A percentile compares a stretch with the other conserved stretches of the same genome.
These are phyloP conservation scores for Parathielavia appendiculata DNA, from an alignment of 495 filamentous ascomycete species.

Conservation along the genomic window DNA sequence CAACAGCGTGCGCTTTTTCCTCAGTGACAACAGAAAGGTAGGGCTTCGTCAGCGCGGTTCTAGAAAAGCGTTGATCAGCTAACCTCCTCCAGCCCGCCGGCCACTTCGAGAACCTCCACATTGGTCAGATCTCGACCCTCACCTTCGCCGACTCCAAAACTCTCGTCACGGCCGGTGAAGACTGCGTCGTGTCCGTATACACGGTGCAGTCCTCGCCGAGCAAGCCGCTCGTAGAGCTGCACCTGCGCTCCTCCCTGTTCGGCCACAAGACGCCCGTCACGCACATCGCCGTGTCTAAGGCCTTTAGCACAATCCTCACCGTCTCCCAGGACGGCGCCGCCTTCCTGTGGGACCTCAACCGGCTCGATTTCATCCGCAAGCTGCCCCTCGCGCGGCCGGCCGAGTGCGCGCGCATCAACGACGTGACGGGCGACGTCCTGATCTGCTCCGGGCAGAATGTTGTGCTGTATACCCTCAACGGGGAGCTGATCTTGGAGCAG, in stretches of 20 bases:
- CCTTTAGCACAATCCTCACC: conserved; percentile 80
- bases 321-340: conserved; percentile 72
- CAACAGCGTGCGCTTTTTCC: conserved; percentile 84
- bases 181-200: conserved; percentile 87
- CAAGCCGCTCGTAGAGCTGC: conserved; percentile 68
- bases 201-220: conserved; percentile 49
- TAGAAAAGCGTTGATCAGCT: background rate
- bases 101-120: conserved; percentile 88
- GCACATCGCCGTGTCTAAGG: conserved; percentile 73
- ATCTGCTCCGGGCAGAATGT: conserved; percentile 70
- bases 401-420: conserved; percentile 80
- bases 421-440: conserved; percentile 81
- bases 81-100: conserved; percentile 51
- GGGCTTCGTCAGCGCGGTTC: background rate
- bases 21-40: conserved; percentile 67
- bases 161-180: conserved; percentile 81
- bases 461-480: conserved; percentile 84
- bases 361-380: conserved; percentile 75
- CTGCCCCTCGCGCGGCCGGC: conserved; percentile 49
- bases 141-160: conserved; percentile 84
- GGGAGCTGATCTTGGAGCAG: conserved; percentile 72
- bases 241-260: conserved; percentile 76
- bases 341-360: conserved; percentile 90
- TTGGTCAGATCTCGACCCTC: conserved; percentile 75
- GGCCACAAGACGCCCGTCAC: conserved; percentile 81